Conservation (phyloP, 495 filamentous ascomycete genomes). For the Penicillium cinerascens region DNA sequence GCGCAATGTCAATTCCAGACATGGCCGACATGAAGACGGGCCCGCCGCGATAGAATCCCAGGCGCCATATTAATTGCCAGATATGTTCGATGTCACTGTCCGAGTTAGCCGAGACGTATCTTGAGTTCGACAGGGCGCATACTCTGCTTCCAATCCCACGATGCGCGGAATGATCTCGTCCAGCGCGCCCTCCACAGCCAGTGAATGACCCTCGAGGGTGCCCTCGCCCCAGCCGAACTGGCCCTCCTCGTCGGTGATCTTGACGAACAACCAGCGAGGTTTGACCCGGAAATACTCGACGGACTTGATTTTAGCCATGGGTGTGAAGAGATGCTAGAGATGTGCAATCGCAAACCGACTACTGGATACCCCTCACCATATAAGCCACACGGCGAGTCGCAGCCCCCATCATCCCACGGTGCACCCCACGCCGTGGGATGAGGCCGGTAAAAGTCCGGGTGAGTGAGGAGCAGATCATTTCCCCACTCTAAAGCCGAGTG, state of each 20-base stretch:
- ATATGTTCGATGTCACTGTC: constrained; percentile 76
- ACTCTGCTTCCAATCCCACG: constrained; percentile 76
- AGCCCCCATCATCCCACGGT: constrained; percentile 18
- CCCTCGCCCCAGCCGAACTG: constrained; percentile 77
- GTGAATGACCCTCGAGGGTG: constrained; percentile 72
- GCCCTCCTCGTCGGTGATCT: constrained; percentile 63
- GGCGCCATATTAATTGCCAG: constrained; percentile 70
- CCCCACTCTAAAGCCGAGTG: constrained; percentile 7
- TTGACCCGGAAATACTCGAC: constrained; percentile 79
- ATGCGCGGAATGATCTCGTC: constrained; percentile 63
- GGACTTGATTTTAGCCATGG: constrained; percentile 67
- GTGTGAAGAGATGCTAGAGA: background rate
- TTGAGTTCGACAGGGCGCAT: constrained; percentile 14
- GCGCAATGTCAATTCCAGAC: constrained; percentile 74
- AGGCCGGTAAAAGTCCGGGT: constrained; percentile 18
- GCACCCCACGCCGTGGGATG: background rate
- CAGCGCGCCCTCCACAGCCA: constrained; percentile 76
- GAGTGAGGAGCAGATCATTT: constrained; percentile 1
- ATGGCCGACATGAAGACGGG: constrained; percentile 81
- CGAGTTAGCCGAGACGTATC: background rate
- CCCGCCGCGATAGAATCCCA: constrained; percentile 78
- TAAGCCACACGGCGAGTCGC: background rate
- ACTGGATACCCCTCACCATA: background rate
- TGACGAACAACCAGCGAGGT: constrained; percentile 80
- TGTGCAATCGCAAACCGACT: background rate